These are phyloP conservation scores for Camelina laxa DNA, from an alignment of 345 rosid species.

Conservation along the genomic window DNA sequence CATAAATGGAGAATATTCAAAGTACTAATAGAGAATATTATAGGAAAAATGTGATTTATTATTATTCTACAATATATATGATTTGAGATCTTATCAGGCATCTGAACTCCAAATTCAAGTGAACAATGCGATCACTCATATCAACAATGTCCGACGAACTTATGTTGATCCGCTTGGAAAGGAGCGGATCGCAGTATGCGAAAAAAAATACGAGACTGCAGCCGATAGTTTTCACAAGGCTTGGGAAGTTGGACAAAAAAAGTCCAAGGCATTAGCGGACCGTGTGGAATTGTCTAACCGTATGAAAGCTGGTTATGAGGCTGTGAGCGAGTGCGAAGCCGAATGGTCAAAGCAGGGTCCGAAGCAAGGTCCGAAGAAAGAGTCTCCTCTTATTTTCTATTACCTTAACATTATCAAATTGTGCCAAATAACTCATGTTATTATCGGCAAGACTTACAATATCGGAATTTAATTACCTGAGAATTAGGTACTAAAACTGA, in stretches of 20 bases:
- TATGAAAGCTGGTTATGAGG: background rate
- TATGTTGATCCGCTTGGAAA: background rate
- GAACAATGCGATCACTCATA: background rate
- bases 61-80: background rate
- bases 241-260: background rate
- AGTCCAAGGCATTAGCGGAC: background rate
- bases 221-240: background rate
- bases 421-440: background rate
- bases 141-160: background rate
- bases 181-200: background rate
- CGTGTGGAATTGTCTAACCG: background rate
- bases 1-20: background rate
- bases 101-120: background rate
- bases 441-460: background rate
- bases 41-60: background rate
- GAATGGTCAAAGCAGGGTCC: background rate
- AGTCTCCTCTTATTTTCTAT: background rate
- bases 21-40: background rate
- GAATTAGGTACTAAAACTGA: too few relatives aligned
- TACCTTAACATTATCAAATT: background rate
- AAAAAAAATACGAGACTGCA: background rate
- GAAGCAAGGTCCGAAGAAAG: background rate
- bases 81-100: background rate
- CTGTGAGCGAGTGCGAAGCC: background rate
- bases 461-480: background rate